phyloP scores from a whole-genome alignment of 225 moss, liverwort and hornwort genomes.

The Marchantia polymorpha region DNA sequence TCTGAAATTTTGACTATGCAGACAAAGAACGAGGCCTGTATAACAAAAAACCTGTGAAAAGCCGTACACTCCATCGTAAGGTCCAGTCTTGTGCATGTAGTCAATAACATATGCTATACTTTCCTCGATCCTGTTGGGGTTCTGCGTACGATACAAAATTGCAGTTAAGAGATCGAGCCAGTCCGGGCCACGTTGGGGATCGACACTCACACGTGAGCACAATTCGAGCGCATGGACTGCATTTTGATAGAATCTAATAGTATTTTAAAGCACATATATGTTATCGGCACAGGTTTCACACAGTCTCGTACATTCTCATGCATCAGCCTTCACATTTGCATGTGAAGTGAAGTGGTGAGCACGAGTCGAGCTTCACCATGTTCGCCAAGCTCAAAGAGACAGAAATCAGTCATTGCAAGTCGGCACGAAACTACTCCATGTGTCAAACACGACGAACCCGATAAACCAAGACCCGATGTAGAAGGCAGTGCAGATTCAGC shows the following conservation, averaged over 20 bases:
- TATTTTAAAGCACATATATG: background rate
- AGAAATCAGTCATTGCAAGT: no score
- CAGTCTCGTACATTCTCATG: background rate
- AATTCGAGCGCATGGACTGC: background rate
- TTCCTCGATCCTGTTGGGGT: background rate
- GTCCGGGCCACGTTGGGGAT: background rate
- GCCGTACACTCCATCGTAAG: constrained; percentile 6
- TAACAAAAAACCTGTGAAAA: background rate
- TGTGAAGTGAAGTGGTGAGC: no score
- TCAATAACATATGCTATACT: background rate
- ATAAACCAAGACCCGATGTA: no score
- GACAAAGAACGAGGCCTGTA: no score
- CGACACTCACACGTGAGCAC: background rate
- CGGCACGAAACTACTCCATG: no score
- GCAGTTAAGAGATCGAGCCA: background rate
- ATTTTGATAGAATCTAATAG: background rate
- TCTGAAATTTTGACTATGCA: no score
- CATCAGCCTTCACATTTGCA: no score
- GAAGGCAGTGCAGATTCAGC: no score
- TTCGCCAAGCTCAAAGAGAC: no score
- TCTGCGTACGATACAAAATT: no score
- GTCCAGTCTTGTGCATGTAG: constrained; percentile 4
- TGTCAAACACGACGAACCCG: no score
- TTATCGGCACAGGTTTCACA: background rate
- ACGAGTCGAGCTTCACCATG: no score